Percentiles rank a stretch among this genome's conserved stretches.
Conservation (phyloP, 1,139 yeast genomes). For the Yamadazyma conglobata region DNA sequence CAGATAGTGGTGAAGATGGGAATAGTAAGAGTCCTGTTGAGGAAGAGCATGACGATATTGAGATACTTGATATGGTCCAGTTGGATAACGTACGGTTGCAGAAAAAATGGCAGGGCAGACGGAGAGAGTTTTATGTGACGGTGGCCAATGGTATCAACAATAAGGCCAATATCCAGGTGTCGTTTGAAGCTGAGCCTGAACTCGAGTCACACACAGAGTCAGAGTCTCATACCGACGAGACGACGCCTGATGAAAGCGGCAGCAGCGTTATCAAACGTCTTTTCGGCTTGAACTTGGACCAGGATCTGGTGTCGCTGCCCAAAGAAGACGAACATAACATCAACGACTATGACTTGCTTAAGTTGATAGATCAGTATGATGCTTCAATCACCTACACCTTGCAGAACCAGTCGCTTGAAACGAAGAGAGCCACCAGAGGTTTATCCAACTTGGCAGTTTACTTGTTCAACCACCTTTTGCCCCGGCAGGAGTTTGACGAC, state of each 20-base stretch:
- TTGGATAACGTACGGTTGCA: slow-evolving; percentile 4
- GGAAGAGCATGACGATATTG: slow-evolving; percentile 7
- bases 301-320: too few species aligned
- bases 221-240: too few species aligned
- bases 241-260: too few species aligned
- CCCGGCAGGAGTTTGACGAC: slow-evolving; percentile 3
- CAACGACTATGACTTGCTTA: not conserved
- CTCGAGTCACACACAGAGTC: too few species aligned
- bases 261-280: too few species aligned
- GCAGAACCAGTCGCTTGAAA: slow-evolving; percentile 2
- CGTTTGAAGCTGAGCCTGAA: not conserved
- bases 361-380: not conserved
- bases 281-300: too few species aligned
- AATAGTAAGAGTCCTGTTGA: not conserved
- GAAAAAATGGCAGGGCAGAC: slow-evolving; percentile 1
- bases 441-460: slow-evolving; percentile 1
- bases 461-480: slow-evolving; percentile 6
- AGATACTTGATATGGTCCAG: slow-evolving; percentile 6
- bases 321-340: too few species aligned
- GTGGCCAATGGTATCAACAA: slow-evolving; percentile 5
- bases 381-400: not conserved
- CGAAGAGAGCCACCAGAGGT: slow-evolving; percentile 1
- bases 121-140: slow-evolving; percentile 4
- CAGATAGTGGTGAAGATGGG: slow-evolving; percentile 1
- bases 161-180: not conserved